A percentile compares a stretch with the other conserved stretches of the same genome.
These are phyloP conservation scores for Fusarium pseudocircinatum DNA, from an alignment of 2,329 filamentous ascomycete species.

Conservation along the genomic window DNA sequence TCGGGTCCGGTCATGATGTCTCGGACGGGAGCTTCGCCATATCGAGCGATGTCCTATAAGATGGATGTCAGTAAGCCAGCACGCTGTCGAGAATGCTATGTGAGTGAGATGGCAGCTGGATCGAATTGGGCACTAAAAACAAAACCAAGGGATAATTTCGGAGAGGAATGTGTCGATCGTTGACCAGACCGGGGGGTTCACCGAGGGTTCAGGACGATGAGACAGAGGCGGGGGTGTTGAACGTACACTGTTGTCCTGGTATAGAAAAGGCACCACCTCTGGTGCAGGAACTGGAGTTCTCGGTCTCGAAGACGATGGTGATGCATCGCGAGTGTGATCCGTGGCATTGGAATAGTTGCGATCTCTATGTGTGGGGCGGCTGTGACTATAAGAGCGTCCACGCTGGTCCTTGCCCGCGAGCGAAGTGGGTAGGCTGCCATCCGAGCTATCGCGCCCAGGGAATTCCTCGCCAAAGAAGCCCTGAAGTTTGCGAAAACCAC, in stretches of 20 bases:
- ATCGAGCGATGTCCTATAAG: conserved; percentile 75
- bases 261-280: conserved; percentile 97
- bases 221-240: conserved; percentile 38
- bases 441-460: conserved; percentile 76
- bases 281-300: conserved; percentile 87
- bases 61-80: conserved; percentile 37
- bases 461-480: conserved; percentile 95
- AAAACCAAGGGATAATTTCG: conserved; percentile 12
- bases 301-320: conserved; percentile 79
- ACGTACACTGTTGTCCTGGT: conserved; percentile 81
- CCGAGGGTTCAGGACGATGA: conserved; percentile 29
- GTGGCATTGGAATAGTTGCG: conserved; percentile 83
- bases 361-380: conserved; percentile 68
- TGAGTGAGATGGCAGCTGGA: conserved; percentile 3
- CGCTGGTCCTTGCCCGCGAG: conserved; percentile 66
- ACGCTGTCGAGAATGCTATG: neutral
- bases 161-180: conserved; percentile 29
- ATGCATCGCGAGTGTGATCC: conserved; percentile 77
- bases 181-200: conserved; percentile 9
- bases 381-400: conserved; percentile 70
- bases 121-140: conserved; percentile 8
- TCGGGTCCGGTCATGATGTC: conserved; percentile 75
- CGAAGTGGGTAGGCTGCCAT: conserved; percentile 69
- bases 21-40: conserved; percentile 80
- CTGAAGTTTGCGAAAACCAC: conserved; percentile 83